These are phyloP conservation scores for Rubus idaeus DNA, from an alignment of 306 rosid species.

Conservation along the genomic window DNA sequence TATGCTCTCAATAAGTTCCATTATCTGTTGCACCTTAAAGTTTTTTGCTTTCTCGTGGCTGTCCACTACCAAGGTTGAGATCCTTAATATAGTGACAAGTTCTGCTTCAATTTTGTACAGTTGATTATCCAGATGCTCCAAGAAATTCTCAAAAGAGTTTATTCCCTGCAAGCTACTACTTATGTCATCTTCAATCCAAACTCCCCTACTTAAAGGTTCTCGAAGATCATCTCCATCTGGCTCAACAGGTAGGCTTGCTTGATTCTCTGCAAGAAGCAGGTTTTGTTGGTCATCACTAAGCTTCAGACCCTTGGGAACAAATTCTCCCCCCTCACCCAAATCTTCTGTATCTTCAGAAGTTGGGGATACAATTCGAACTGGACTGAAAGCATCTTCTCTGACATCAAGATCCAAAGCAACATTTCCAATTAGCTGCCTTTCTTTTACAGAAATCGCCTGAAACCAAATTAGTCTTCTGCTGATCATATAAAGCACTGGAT, in stretches of 20 bases:
- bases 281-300: slow-evolving; percentile 35
- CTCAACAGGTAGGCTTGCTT: slow-evolving; percentile 33
- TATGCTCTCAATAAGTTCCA: slow-evolving; percentile 72
- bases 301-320: slow-evolving; percentile 26
- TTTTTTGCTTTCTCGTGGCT: slow-evolving; percentile 54
- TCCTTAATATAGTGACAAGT: slow-evolving; percentile 60
- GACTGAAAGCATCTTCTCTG: slow-evolving; percentile 46
- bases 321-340: slow-evolving; percentile 24
- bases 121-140: slow-evolving; percentile 62
- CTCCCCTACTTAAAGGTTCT: slow-evolving; percentile 16
- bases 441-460: slow-evolving; percentile 85
- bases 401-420: slow-evolving; percentile 56
- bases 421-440: slow-evolving; percentile 72
- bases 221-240: slow-evolving; percentile 35
- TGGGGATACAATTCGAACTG: slow-evolving; percentile 68
- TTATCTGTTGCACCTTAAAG: slow-evolving; percentile 62
- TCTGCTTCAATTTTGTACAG: slow-evolving; percentile 69
- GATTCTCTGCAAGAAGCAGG: slow-evolving; percentile 31
- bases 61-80: slow-evolving; percentile 57
- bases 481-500: slow-evolving; percentile 16
- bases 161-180: slow-evolving; percentile 40
- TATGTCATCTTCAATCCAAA: slow-evolving; percentile 37
- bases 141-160: slow-evolving; percentile 58
- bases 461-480: slow-evolving; percentile 36
- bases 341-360: slow-evolving; percentile 43